Evolutionary conservation across 2,329 filamentous ascomycete species (phyloP), one percentile per base, ranked within the genome.

Genomic region (Didymella pomorum): DNA sequence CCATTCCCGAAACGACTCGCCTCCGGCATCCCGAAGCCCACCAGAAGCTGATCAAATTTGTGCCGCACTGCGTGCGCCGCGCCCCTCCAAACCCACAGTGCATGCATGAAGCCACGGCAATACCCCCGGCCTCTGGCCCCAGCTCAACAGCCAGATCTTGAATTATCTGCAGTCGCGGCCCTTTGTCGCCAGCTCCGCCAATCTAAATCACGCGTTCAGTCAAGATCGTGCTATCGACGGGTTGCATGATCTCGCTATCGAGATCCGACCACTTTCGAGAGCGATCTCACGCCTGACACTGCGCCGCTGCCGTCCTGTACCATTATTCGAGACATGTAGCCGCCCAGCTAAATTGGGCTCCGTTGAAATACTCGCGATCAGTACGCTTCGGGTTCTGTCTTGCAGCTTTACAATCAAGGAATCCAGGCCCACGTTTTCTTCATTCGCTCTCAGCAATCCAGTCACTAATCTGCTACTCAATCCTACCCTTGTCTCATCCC

Each of bases 391-490:
- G 16, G 48, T 35, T 25, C 35, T 42, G 3, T 53, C 29, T 44
- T 42, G 43, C 55, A 43, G 28, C n/a, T 41, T 35, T 37, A 28
- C 49, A 48, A 53, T 54, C 58, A 58, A 59, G 56, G 52, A 42
- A 62, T 57, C 59, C 64, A 42, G 45, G 59, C 56, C 37, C 37
- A 50, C 48, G 37, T 52, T 52, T 46, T 31, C 52, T 60, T 56
- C 35, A 58, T 58, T 60, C 57, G 60, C 52, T 56, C 58, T 41
- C 57, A 44, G 45, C 46, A 25, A 52, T 51, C 46, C 56, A 50
- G 47, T 64, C 60, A 49, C 53, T 46, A 20, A 48, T 23, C 11
- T 45, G 12, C 20, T 50, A 44, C 54, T 52, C 60, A 58, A 53
- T 53, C 49, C 44, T 56, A 46, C 45, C 43, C 58, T 65, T 56